A percentile compares a stretch with the other conserved stretches of the same genome.
phyloP scores from a whole-genome alignment of 169 alveolate genomes.

The Perkinsus olseni region DNA sequence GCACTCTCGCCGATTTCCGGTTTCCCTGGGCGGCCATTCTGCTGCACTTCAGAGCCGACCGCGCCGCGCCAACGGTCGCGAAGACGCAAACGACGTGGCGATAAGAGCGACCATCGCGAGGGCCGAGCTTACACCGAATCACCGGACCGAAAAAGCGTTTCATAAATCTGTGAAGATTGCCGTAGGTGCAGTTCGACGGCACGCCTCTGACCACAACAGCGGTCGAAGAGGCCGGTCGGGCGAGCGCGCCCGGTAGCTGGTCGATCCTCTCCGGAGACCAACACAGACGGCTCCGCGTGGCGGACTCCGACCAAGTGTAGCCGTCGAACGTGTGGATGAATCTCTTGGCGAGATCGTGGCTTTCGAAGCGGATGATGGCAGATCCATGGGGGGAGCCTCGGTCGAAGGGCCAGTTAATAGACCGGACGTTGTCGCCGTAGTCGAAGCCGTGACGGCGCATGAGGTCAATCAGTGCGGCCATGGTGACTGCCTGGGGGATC shows the following conservation, averaged over 20 bases:
- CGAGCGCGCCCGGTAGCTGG: not conserved
- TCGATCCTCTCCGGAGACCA: not conserved
- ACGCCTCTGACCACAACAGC: not conserved
- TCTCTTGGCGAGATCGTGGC: not conserved
- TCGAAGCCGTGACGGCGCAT: not conserved
- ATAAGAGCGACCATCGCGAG: not conserved
- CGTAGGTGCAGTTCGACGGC: not conserved
- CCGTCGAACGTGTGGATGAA: not conserved
- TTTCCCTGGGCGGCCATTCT: not conserved
- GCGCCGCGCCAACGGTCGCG: not conserved
- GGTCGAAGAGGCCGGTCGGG: not conserved
- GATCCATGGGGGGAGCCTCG: not conserved
- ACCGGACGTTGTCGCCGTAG: not conserved
- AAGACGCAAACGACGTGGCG: not conserved
- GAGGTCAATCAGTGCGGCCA: not conserved
- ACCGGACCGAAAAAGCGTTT: not conserved
- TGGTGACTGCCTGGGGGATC: not conserved
- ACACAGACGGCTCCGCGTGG: not conserved
- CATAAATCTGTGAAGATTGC: not conserved
- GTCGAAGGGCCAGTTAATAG: not conserved
- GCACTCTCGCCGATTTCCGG: not conserved
- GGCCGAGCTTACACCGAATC: not conserved
- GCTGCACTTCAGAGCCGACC: not conserved
- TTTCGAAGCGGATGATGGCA: not conserved
- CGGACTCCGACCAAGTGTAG: not conserved